phyloP scores from a whole-genome alignment of 768 basidiomycete genomes.

The Hypholoma fasciculare region DNA sequence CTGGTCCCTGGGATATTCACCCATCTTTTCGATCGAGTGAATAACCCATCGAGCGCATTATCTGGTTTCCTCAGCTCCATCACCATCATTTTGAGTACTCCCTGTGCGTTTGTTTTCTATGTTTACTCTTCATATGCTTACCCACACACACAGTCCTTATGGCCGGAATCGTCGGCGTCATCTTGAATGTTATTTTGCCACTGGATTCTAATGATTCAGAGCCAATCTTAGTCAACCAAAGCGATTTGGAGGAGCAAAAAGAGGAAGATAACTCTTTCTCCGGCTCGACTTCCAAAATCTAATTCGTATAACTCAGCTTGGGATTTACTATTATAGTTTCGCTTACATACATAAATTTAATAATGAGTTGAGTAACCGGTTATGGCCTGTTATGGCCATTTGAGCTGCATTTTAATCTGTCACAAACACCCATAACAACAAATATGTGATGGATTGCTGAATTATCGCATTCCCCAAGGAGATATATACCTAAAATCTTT shows the following conservation, averaged over 20 bases:
- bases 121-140: not conserved
- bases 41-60: slow-evolving; percentile 50
- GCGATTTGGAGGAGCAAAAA: slow-evolving; percentile 5
- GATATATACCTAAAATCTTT: no score
- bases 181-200: slow-evolving; percentile 59
- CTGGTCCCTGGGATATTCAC: slow-evolving; percentile 65
- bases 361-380: no score
- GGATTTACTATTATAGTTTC: not conserved
- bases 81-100: slow-evolving; percentile 76
- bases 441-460: no score
- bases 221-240: not conserved
- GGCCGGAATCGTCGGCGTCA: slow-evolving; percentile 53
- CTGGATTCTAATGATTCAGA: slow-evolving; percentile 23
- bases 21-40: slow-evolving; percentile 66
- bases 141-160: slow-evolving; percentile 15
- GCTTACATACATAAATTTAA: no score
- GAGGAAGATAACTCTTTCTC: not conserved
- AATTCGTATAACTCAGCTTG: not conserved
- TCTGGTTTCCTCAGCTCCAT: slow-evolving; percentile 72
- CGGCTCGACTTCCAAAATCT: not conserved
- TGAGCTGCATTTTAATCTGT: no score
- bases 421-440: no score
- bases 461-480: no score
- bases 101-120: slow-evolving; percentile 51
- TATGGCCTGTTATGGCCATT: no score